Evolutionary conservation across 2,329 filamentous ascomycete genomes (phyloP), one percentile per base, ranked within the genome.

Genomic region (Colletotrichum limetticola): DNA sequence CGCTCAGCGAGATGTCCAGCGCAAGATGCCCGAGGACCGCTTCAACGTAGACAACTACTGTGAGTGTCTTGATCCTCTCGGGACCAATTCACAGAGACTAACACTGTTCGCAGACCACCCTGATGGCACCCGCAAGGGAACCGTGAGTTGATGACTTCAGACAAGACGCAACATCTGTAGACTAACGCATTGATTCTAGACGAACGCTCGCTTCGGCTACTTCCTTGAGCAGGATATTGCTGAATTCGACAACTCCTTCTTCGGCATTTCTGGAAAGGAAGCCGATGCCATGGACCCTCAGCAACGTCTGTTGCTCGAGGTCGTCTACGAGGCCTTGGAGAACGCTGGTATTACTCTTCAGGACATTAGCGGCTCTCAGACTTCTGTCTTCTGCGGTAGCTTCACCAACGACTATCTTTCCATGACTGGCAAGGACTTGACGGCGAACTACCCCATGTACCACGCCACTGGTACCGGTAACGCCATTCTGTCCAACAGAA

Each of bases 401-500:
- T 80, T 80, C 24, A 77, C 77, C 24, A 76, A 78, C 60, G 79
- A 80, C 61, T 80, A 78, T 67, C 71, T 75, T 26, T 68, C 75
- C 32, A 77, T 77, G 72, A 69, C 75, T 37, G 75, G 68, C 42
- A 75, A 72, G 37, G 81, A 82, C 65, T 70, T 78, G 35, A 56
- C 53, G 11, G 80, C 82, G 22, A 76, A 75, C 19, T 79, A 80
- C 62, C 82, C 81, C 16, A 78, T 80, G 77, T 56, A 56, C 74
- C 78, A 80, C 32, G 76, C 79, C 32, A 81, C 78, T 3, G 80
- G 81, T 73, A 77, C 68, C 26, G 76, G 76, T 42, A 75, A 77
- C 42, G 72, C 78, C 52, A 78, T 81, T 19, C 69, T 82, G 3
- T 75, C 79, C 3, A 83, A 83, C 62, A 74, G 82, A 22, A 74